Evolutionary conservation across 306 rosid species (phyloP).

Genomic region (Phaseolus lunatus): DNA sequence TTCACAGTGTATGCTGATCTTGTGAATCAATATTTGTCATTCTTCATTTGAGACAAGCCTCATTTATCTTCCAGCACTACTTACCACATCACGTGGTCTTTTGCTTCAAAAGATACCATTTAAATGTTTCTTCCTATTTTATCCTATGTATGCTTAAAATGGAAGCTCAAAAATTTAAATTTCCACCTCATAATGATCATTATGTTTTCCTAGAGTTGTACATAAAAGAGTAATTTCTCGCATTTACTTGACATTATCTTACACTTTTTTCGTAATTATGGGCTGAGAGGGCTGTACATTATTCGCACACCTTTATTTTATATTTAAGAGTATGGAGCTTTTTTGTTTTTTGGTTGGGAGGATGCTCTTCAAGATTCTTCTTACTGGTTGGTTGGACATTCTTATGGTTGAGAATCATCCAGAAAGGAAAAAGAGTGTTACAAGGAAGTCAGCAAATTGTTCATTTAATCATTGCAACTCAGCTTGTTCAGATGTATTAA

Average conservation of each 20-base stretch:
- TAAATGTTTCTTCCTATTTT: slow-evolving; percentile 1
- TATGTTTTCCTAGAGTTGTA: slow-evolving; percentile 7
- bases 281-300: slow-evolving; percentile 15
- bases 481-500: slow-evolving; percentile 15
- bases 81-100: neutral
- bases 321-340: neutral
- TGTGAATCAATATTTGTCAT: slow-evolving; percentile 19
- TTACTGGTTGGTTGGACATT: slow-evolving; percentile 34
- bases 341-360: slow-evolving; percentile 2
- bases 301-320: neutral
- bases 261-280: neutral
- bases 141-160: neutral
- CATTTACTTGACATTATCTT: neutral
- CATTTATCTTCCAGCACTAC: slow-evolving; percentile 12
- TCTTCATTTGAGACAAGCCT: slow-evolving; percentile 21
- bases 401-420: slow-evolving; percentile 23
- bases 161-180: neutral
- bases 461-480: slow-evolving; percentile 28
- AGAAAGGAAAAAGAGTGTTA: neutral
- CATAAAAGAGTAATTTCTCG: slow-evolving; percentile 16
- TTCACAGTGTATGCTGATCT: slow-evolving; percentile 30
- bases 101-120: slow-evolving; percentile 27
- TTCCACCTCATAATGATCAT: neutral
- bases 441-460: slow-evolving; percentile 6
- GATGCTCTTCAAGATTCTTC: slow-evolving; percentile 35